phyloP scores from a whole-genome alignment of 2,329 filamentous ascomycete species.

The Aspergillus neoniger region DNA sequence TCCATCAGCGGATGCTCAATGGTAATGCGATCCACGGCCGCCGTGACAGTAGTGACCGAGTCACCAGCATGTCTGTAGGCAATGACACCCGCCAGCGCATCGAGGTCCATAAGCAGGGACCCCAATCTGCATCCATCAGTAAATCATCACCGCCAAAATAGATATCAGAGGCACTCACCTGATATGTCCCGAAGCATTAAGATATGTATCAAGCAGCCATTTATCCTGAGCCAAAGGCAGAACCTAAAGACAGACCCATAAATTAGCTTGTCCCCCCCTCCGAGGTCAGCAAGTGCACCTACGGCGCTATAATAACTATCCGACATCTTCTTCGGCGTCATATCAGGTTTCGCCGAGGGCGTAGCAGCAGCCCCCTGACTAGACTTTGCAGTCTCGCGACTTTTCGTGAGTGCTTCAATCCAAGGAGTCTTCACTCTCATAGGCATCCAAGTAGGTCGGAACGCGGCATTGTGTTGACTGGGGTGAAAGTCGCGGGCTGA shows the following conservation, averaged over 20 bases:
- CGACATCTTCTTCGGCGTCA: conserved; percentile 68
- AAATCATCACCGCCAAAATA: neutral
- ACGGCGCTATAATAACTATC: conserved; percentile 71
- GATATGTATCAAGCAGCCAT: conserved; percentile 75
- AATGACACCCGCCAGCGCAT: conserved; percentile 74
- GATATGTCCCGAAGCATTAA: conserved; percentile 75
- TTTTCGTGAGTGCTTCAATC: conserved; percentile 64
- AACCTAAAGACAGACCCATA: conserved; percentile 45
- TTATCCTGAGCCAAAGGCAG: conserved; percentile 72
- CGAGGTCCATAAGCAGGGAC: conserved; percentile 76
- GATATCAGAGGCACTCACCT: conserved; percentile 45
- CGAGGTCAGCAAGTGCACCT: conserved; percentile 29
- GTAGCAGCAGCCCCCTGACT: conserved; percentile 20
- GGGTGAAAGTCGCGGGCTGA: conserved; percentile 30
- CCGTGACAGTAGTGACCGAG: conserved; percentile 63
- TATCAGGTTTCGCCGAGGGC: conserved; percentile 51
- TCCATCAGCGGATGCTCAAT: conserved; percentile 72
- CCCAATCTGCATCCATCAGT: conserved; percentile 55
- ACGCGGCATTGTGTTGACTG: conserved; percentile 28
- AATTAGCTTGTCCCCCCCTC: conserved; percentile 5
- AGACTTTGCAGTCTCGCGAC: conserved; percentile 46
- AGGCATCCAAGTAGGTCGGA: conserved; percentile 49
- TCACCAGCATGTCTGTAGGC: conserved; percentile 73
- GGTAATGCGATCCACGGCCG: conserved; percentile 64
- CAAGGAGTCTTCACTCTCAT: conserved; percentile 67